Evolutionary conservation across 139 green algal genomes (phyloP).

Genomic region (Coccomyxa sp.): DNA sequence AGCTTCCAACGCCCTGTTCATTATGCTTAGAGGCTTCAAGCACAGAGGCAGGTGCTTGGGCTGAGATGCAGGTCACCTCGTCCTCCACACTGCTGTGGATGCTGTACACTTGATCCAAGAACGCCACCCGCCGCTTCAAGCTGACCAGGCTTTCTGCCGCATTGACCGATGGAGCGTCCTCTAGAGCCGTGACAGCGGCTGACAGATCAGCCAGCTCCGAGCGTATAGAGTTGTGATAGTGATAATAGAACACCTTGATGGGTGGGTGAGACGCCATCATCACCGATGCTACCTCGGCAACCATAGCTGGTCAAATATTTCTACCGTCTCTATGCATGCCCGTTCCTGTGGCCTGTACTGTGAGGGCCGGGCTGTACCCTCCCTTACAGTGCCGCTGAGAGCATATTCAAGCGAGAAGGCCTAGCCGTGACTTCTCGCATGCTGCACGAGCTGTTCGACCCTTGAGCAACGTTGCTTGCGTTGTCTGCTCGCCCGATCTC

Average conservation of each 20-base stretch:
- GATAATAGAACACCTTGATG: conserved; percentile 76
- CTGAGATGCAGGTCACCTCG: conserved; percentile 53
- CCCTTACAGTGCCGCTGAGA: too few species aligned
- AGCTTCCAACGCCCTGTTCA: neutral
- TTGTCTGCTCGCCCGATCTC: too few species aligned
- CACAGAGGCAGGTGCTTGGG: neutral
- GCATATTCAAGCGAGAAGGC: too few species aligned
- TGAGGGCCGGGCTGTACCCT: too few species aligned
- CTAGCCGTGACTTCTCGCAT: too few species aligned
- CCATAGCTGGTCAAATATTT: too few species aligned
- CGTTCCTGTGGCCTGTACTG: too few species aligned
- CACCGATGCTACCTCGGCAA: too few species aligned
- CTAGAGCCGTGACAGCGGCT: conserved; percentile 36
- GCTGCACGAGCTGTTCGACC: too few species aligned
- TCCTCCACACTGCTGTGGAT: conserved; percentile 91
- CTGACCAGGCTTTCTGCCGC: conserved; percentile 26
- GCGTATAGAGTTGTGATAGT: conserved; percentile 82
- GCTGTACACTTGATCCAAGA: conserved; percentile 85
- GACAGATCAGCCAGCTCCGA: conserved; percentile 63
- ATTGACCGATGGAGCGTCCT: conserved; percentile 18
- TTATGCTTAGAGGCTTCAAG: neutral
- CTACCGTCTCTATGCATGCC: too few species aligned
- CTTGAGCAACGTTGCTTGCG: too few species aligned
- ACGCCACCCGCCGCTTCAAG: conserved; percentile 65
- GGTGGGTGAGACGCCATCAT: conserved; percentile 40